phyloP scores from a whole-genome alignment of 139 green algal genomes.

The Bryopsis sp. region DNA sequence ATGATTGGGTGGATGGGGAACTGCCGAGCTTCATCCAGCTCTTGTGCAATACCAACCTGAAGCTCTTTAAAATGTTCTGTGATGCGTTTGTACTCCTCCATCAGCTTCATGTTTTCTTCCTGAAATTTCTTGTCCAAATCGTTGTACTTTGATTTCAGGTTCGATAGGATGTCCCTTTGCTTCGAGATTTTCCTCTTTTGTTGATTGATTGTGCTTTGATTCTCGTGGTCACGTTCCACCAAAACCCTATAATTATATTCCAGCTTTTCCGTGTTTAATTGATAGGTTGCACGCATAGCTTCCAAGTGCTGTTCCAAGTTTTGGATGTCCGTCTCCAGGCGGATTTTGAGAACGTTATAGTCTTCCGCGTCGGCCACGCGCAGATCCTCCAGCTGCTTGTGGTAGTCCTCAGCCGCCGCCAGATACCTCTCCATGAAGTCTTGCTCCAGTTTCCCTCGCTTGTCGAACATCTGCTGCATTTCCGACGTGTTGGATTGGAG shows the following conservation, averaged over 20 bases:
- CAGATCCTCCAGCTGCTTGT: constrained; percentile 38
- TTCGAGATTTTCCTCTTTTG: constrained; percentile 74
- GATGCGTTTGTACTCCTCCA: constrained; percentile 75
- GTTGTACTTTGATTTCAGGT: constrained; percentile 42
- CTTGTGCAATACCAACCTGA: constrained; percentile 30
- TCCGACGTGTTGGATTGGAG: constrained; percentile 50
- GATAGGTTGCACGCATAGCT: constrained; percentile 72
- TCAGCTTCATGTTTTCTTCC: constrained; percentile 68
- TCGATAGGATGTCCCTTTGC: constrained; percentile 60
- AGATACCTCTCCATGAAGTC: constrained; percentile 40
- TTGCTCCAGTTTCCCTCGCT: constrained; percentile 35
- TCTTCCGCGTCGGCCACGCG: constrained; percentile 59
- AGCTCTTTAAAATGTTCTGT: constrained; percentile 82
- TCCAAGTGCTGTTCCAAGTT: constrained; percentile 76
- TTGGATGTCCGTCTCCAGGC: constrained; percentile 74
- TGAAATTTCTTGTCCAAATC: constrained; percentile 39
- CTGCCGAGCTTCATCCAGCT: neutral
- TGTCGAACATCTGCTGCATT: constrained; percentile 50
- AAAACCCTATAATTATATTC: constrained; percentile 88
- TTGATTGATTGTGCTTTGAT: constrained; percentile 61
- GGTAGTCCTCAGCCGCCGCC: constrained; percentile 34
- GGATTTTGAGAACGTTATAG: constrained; percentile 77
- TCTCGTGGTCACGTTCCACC: constrained; percentile 46
- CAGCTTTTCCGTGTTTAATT: constrained; percentile 83
- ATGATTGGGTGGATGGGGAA: neutral